phyloP scores from a whole-genome alignment of 495 filamentous ascomycete species.

The Halenospora varia region DNA sequence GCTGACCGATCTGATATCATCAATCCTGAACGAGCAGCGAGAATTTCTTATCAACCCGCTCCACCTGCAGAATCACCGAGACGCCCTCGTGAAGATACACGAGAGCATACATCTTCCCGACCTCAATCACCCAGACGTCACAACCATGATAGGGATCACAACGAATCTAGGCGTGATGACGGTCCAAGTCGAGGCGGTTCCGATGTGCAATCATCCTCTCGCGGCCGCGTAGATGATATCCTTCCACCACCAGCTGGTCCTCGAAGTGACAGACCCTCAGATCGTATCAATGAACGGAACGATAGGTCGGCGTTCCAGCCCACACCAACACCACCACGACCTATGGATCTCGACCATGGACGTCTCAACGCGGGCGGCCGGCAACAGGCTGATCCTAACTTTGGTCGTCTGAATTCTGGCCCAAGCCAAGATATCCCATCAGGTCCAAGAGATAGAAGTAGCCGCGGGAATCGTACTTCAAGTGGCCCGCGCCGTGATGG shows the following conservation, averaged over 20 bases:
- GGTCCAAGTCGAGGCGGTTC: constrained; percentile 31
- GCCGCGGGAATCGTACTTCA: constrained; percentile 13
- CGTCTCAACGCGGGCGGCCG: constrained; percentile 42
- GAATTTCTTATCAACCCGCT: constrained; percentile 39
- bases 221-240: constrained; percentile 31
- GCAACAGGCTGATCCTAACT: constrained; percentile 54
- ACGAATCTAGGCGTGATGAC: constrained; percentile 41
- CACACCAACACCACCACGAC: constrained; percentile 26
- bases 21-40: constrained; percentile 55
- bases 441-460: constrained; percentile 47
- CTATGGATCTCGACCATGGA: constrained; percentile 50
- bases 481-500: constrained; percentile 17
- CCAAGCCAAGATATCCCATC: constrained; percentile 58
- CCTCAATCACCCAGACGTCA: constrained; percentile 47
- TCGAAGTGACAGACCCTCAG: constrained; percentile 22
- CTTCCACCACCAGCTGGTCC: constrained; percentile 31
- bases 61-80: constrained; percentile 29
- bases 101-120: constrained; percentile 41
- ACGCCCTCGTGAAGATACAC: constrained; percentile 37
- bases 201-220: constrained; percentile 29
- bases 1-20: constrained; percentile 33
- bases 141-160: constrained; percentile 29
- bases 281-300: constrained; percentile 6
- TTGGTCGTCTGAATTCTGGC: constrained; percentile 53
- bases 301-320: constrained; percentile 24